These are phyloP conservation scores for Solanum aculeatissimum DNA, from an alignment of 305 asterid genomes.

Conservation along the genomic window DNA sequence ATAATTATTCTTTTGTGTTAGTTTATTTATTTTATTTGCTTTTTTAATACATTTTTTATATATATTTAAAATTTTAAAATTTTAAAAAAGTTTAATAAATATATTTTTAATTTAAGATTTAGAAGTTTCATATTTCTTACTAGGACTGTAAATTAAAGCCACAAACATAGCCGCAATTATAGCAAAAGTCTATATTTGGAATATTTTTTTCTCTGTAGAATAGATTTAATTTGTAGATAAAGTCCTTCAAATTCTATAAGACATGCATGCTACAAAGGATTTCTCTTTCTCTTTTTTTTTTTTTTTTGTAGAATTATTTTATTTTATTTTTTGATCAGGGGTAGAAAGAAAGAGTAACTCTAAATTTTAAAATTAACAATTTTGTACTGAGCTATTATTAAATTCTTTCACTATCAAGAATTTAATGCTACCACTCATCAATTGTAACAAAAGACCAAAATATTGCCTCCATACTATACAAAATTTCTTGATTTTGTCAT, in stretches of 20 bases:
- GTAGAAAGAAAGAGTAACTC: neutral
- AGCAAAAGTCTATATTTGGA: neutral
- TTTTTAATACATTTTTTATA: no score
- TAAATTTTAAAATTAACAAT: neutral
- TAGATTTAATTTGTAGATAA: neutral
- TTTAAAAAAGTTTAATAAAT: no score
- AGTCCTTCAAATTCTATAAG: neutral
- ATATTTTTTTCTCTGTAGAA: neutral
- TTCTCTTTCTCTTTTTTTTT: neutral
- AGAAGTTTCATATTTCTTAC: neutral
- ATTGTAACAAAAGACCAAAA: no score
- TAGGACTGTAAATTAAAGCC: neutral
- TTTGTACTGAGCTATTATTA: neutral
- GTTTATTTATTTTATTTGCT: no score
- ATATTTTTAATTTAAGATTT: neutral
- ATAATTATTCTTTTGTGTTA: neutral
- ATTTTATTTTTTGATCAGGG: neutral
- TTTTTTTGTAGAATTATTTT: neutral
- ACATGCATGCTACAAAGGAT: neutral
- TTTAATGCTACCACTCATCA: neutral
- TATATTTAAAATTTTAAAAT: no score
- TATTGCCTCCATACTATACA: neutral
- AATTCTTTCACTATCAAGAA: neutral
- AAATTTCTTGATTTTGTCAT: neutral
- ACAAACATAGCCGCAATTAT: slow-evolving; percentile 4